Conservation (phyloP, 768 basidiomycete species). For the Suillus clintonianus region DNA sequence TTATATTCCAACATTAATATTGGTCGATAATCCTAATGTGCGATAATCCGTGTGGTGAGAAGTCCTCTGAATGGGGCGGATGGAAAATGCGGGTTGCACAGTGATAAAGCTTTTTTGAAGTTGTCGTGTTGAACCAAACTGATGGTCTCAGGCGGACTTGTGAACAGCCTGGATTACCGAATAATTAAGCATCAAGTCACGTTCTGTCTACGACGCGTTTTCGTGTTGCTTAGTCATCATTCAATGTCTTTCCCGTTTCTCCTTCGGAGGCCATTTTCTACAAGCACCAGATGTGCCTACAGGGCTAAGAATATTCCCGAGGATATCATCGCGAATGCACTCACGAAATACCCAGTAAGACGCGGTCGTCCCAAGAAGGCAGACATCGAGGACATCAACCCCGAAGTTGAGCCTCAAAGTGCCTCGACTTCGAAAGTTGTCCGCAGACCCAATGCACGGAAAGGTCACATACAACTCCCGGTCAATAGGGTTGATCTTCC, state of each 20-base stretch:
- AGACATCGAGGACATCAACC: neutral
- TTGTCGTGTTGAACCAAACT: too few relatives aligned
- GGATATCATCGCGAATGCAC: neutral
- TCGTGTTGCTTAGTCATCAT: conserved; percentile 6
- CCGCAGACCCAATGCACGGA: neutral
- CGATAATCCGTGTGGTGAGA: neutral
- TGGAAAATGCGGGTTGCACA: too few relatives aligned
- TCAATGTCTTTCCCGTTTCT: conserved; percentile 8
- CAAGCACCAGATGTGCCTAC: conserved; percentile 7
- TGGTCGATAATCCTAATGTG: neutral
- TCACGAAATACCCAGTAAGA: neutral
- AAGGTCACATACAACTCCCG: conserved; percentile 3
- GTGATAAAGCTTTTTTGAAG: too few relatives aligned
- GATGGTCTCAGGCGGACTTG: too few relatives aligned
- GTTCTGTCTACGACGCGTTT: neutral
- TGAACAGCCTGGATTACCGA: too few relatives aligned
- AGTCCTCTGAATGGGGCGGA: neutral
- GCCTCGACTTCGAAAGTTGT: neutral
- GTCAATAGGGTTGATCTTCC: conserved; percentile 14
- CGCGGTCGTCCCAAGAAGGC: neutral
- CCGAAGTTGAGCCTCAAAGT: neutral
- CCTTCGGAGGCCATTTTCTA: conserved; percentile 22
- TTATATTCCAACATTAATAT: too few relatives aligned
- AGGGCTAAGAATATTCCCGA: conserved; percentile 3
- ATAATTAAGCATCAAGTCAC: neutral